Evolutionary conservation across 2,329 filamentous ascomycete species (phyloP), one percentile per base, ranked within the genome.

Genomic region (Diaporthe sp.): DNA sequence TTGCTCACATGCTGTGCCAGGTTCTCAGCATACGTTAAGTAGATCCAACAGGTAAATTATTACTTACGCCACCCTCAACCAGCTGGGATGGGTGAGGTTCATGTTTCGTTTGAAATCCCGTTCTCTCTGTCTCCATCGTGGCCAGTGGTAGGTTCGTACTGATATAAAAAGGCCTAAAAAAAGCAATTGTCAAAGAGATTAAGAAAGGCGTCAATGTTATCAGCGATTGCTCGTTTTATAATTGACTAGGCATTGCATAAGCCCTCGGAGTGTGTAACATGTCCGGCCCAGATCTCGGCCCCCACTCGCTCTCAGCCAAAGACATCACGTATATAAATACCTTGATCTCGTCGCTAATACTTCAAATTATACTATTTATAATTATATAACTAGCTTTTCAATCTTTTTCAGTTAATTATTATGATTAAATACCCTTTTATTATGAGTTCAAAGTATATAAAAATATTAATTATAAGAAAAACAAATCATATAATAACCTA

Each of bases 71-170:
- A 22, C 57, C 57, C 34, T 60, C 57, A n/a, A 60, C 57, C 9
- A 60, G 57, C 34, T 39, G 57, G 34, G 57, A 60, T 60, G 57
- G 57, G 57, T 60, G 57, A 42, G 20, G 57, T 20, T 42, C 57
- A 60, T 60, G 20, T 22, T 60, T 60, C 34, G 57, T 60, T n/a
- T 60, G 57, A 15, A 60, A 60, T 25, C 57, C 57, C 22, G 57
- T 60, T 39, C 57, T 60, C 22, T 60, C 57, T n/a, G 57, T 60
- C 57, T 60, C 57, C 57, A 60, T 60, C 39, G 57, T 22, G 34
- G 12, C 22, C 25, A 25, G 34, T 25, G 34, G n/a, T 13, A 8
- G 20, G 10, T 60, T 60, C 22, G 57, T 60, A 25, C 34, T 15
- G 4, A 25, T 15, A 15, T 28, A n/a, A 7, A 55, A 55, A 55